Evolutionary conservation across 306 rosid species (phyloP).

Genomic region (Begonia masoniana): DNA sequence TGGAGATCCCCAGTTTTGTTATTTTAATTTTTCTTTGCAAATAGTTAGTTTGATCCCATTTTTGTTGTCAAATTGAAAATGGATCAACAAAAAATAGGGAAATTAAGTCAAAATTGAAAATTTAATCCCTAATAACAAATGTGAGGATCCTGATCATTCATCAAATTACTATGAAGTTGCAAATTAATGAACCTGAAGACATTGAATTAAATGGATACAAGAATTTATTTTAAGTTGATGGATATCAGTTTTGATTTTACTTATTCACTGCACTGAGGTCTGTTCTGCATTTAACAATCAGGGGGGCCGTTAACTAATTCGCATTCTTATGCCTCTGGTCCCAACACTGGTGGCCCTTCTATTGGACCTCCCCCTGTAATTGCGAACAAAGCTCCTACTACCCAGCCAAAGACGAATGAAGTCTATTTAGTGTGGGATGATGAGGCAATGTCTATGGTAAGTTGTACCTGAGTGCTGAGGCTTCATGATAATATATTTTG

Average conservation of each 20-base stretch:
- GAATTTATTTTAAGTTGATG: too few species aligned
- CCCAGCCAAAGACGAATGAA: constrained; percentile 83
- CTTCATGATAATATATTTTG: background rate
- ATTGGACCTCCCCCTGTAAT: constrained; percentile 99
- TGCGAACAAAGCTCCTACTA: constrained; percentile 71
- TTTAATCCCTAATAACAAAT: too few species aligned
- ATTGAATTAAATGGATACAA: too few species aligned
- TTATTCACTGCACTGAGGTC: constrained; percentile 7
- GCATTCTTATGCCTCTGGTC: constrained; percentile 96
- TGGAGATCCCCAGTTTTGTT: background rate
- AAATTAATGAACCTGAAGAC: too few species aligned
- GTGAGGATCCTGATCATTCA: too few species aligned
- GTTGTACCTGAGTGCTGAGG: constrained; percentile 15
- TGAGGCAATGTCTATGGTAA: constrained; percentile 99
- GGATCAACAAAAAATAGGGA: too few species aligned
- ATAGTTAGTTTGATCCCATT: background rate
- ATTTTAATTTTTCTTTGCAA: background rate
- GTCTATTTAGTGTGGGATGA: constrained; percentile 99
- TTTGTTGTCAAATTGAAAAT: too few species aligned
- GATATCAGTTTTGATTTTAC: constrained; percentile 2
- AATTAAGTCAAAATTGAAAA: too few species aligned
- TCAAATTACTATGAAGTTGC: too few species aligned
- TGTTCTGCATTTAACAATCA: constrained; percentile 17
- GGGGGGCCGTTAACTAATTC: constrained; percentile 53
- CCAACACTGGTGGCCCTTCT: constrained; percentile 96